A percentile compares a stretch with the other conserved stretches of the same genome.
Conservation (phyloP, 208 protist genomes). For the Sergeia podlipaevii region DNA sequence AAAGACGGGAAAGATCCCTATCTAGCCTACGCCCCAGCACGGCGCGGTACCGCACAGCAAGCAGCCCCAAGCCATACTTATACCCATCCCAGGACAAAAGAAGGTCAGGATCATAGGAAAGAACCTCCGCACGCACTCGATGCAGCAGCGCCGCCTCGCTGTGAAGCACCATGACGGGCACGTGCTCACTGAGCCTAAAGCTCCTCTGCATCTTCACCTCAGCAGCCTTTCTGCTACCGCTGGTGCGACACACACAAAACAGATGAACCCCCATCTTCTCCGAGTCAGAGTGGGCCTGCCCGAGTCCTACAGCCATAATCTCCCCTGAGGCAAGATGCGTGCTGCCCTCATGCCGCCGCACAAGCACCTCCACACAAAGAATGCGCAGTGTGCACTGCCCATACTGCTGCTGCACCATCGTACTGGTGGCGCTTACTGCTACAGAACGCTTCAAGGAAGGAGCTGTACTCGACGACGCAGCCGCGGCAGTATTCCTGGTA, state of each 20-base stretch:
- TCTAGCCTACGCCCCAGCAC: conserved; percentile 45
- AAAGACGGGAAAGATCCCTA: conserved; percentile 46
- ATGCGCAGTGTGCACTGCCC: conserved; percentile 23
- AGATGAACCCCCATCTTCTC: conserved; percentile 30
- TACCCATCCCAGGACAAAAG: conserved; percentile 75
- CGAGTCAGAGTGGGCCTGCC: conserved; percentile 18
- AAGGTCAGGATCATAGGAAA: conserved; percentile 58
- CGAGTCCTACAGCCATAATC: conserved; percentile 56
- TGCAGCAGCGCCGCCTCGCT: conserved; percentile 47
- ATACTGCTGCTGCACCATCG: conserved; percentile 1
- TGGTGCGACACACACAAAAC: conserved; percentile 25
- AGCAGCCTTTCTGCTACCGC: too few species aligned
- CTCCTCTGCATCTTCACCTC: background rate
- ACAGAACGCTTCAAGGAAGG: too few species aligned
- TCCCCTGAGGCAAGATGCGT: conserved; percentile 23
- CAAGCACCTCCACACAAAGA: conserved; percentile 50
- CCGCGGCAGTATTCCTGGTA: background rate
- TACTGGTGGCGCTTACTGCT: background rate
- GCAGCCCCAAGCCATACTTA: conserved; percentile 59
- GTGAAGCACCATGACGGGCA: conserved; percentile 33
- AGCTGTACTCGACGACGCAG: too few species aligned
- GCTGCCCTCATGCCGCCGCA: conserved; percentile 21
- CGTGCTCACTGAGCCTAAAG: conserved; percentile 17
- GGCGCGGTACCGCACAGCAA: conserved; percentile 54
- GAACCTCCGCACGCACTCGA: conserved; percentile 37